Base-by-base conservation (phyloP, 805 yeast species). In the Scheffersomyces amazonensis region DNA sequence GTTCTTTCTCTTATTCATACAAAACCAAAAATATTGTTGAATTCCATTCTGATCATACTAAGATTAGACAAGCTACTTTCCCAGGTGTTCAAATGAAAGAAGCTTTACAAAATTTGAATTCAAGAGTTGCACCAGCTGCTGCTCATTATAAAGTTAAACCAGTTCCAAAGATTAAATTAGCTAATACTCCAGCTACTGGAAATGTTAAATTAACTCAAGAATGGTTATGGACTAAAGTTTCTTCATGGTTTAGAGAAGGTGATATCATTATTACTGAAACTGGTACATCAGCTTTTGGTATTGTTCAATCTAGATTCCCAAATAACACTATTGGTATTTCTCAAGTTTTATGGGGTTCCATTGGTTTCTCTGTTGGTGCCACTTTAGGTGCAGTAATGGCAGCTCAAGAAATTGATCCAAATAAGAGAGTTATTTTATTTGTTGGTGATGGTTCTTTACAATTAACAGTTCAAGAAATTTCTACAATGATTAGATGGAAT, bases 391-490 rank as follows among this genome's bases (percentile, higher is more conserved):
- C 87, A 33, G 76, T 76, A 30, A 74, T 79, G 64, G 87, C 85
- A 18, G 78, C 82, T 48, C 75, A 76, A 54, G 87, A 81, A 60
- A 52, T 77, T 40, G 77, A 78, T 54, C 79, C 77, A 47, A 56
- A 58, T 42, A 77, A 71, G 62, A 76, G 87, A 71, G 84, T 78
- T 38, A 70, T 80, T 42, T 64, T 82, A 43, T 81, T 81, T 58
- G 76, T 80, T 48, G 88, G 88, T 68, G 88, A 81, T 60, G 88
- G 88, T 60, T 81, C 87, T 32, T 69, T 81, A 52, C 88, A 81
- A 66, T 72, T 81, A 62, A 81, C 88, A 11, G 85, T 80, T 24
- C 87, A 81, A 67, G 84, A 83, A 58, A 78, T 81, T 56, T 78
- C 84, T 39, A 81, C 85, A 47, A 74, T 80, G 75, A 69, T 78